phyloP scores from a whole-genome alignment of 768 basidiomycete genomes.

The Phaffia tasmanica region DNA sequence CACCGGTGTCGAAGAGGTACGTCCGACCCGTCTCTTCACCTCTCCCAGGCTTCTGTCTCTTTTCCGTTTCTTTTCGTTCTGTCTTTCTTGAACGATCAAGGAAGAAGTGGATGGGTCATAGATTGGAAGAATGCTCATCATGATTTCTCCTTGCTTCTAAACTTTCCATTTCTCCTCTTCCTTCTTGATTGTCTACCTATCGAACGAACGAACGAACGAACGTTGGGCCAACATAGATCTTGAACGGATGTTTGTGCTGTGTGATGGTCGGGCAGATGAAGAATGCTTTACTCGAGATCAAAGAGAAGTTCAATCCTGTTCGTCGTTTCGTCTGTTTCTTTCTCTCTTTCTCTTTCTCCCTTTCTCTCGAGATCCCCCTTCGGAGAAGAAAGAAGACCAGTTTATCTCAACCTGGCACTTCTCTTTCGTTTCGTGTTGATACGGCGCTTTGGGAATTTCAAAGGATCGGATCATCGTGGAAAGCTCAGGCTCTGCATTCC shows the following conservation, averaged over 20 bases:
- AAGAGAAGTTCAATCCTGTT: constrained; percentile 44
- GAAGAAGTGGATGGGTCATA: background rate
- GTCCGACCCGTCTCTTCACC: no score
- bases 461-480: constrained; percentile 83
- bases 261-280: constrained; percentile 93
- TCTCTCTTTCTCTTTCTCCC: background rate
- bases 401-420: no score
- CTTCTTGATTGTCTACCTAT: background rate
- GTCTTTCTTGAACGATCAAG: no score
- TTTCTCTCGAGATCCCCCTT: background rate
- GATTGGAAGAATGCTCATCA: background rate
- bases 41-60: no score
- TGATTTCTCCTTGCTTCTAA: background rate
- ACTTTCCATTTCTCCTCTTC: no score
- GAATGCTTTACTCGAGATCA: constrained; percentile 75
- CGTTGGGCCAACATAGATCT: constrained; percentile 8
- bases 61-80: no score
- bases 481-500: constrained; percentile 91
- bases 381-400: background rate
- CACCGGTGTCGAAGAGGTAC: constrained; percentile 78
- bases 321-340: no score
- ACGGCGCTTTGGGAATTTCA: no score
- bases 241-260: constrained; percentile 49
- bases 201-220: background rate
- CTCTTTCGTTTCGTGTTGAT: no score